A percentile compares a stretch with the other conserved stretches of the same genome.
phyloP scores from a whole-genome alignment of 805 yeast genomes.

The Zygosaccharomyces rouxii region DNA sequence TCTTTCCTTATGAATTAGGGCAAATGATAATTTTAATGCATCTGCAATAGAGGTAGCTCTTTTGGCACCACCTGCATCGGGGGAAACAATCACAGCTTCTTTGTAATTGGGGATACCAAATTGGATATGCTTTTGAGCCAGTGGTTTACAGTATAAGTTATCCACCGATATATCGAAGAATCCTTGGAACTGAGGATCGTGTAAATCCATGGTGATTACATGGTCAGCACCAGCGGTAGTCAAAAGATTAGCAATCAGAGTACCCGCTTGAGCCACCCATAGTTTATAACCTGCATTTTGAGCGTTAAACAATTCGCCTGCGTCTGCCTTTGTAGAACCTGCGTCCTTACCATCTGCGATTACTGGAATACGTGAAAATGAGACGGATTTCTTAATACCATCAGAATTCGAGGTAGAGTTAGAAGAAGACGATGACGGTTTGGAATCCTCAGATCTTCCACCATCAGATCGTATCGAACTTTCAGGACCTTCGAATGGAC shows the following conservation, averaged over 20 bases:
- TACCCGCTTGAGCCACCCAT: constrained; percentile 96
- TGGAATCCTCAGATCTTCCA: constrained; percentile 15
- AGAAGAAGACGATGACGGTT: constrained; percentile 8
- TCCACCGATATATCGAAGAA: constrained; percentile 96
- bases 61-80: constrained; percentile 99
- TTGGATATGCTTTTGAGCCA: constrained; percentile 78
- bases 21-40: constrained; percentile 80
- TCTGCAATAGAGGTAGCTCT: constrained; percentile 95
- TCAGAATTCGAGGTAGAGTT: background rate
- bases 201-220: constrained; percentile 94
- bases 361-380: constrained; percentile 35
- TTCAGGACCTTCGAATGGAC: constrained; percentile 17
- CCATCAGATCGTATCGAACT: constrained; percentile 20
- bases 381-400: constrained; percentile 18
- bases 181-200: constrained; percentile 97
- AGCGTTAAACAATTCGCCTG: constrained; percentile 36
- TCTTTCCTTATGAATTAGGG: constrained; percentile 92
- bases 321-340: constrained; percentile 21
- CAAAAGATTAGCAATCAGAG: constrained; percentile 79
- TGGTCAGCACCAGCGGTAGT: constrained; percentile 95
- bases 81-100: constrained; percentile 89
- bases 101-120: constrained; percentile 72
- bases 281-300: constrained; percentile 71
- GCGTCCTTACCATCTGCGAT: constrained; percentile 35
- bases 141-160: constrained; percentile 82